Evolutionary conservation across 1,284 basidiomycete species (phyloP).

Genomic region (Vanrija sp.): DNA sequence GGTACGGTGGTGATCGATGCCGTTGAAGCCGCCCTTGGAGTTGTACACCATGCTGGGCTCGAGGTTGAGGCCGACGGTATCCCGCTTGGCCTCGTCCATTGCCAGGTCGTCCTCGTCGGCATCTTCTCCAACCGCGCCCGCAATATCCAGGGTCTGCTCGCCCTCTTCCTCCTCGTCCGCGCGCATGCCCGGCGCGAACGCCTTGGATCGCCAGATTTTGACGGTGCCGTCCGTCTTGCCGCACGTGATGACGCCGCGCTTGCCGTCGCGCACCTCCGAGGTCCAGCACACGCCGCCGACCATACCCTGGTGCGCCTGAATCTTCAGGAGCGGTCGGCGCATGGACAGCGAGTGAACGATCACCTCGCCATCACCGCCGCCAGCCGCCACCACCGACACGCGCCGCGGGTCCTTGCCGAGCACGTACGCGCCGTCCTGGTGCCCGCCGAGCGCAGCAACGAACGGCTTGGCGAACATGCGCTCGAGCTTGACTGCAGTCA

Average conservation of each 20-base stretch:
- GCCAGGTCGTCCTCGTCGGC: conserved; percentile 45
- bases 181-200: conserved; percentile 41
- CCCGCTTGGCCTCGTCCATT: conserved; percentile 40
- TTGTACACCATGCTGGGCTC: conserved; percentile 69
- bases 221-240: conserved; percentile 80
- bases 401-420: conserved; percentile 73
- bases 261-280: conserved; percentile 50
- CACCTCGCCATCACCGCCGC: conserved; percentile 92
- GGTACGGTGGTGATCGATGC: conserved; percentile 87
- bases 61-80: conserved; percentile 35
- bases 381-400: conserved; percentile 80
- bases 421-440: conserved; percentile 91
- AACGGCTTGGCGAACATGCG: conserved; percentile 97
- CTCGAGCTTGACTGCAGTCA: conserved; percentile 95
- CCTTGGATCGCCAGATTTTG: conserved; percentile 74
- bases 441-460: conserved; percentile 82
- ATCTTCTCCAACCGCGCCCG: conserved; percentile 43
- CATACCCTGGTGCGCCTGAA: conserved; percentile 87
- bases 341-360: conserved; percentile 81
- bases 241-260: conserved; percentile 74
- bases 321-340: conserved; percentile 62
- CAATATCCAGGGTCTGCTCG: conserved; percentile 36
- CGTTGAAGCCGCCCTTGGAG: conserved; percentile 83
- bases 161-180: conserved; percentile 41
- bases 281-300: conserved; percentile 64